Evolutionary conservation across 192 early-diverging fungal genomes (phyloP), one percentile per base, ranked within the genome.

Genomic region (Pilobolus umbonatus): DNA sequence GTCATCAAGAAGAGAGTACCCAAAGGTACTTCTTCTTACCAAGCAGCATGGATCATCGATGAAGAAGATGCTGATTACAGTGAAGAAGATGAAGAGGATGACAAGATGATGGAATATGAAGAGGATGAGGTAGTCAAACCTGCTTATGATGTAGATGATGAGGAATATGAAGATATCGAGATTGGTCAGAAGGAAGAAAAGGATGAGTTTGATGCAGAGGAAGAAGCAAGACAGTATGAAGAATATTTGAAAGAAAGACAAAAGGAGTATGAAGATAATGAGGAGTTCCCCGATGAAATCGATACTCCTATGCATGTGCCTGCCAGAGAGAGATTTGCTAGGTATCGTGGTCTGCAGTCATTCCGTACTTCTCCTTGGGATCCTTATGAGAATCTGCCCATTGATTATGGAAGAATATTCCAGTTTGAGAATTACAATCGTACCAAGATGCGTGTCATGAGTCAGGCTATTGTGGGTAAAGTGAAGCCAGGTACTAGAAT

Each of bases 321-420:
- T 2, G 94, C 96, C 9, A 80, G 89, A 31, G 71, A 82, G 38
- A 82, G 96, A 61, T 99, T 99, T 75, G 83, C 85, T n/a, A 81
- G 88, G 61, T 99, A 92, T 75, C 90, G 96, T 63, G 96, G 95
- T 22, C 79, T 99, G 54, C 88, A 95, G 70, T 90, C 86, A 48
- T 95, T 96, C 78, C 77, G 94, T 61, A 95, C 89, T 14, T 95
- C 92, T 4, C 88, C 95, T 11, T 99, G 96, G 96, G 96, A 99
- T 69, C 88, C 95, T 8, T 94, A 94, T 79, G 96, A 99, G 74
- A 97, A 97, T 73, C 76, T 99, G 57, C 96, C 96, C 0, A 75
- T 92, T 30, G 96, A 99, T 69, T 99, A 96, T 70, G 84, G 83
- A 28, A 87, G 92, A 45, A 95, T 99, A 55, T 99, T 97, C 81